Base-by-base conservation (phyloP, 108 stramenopile genomes). In the Craspedostauros australis region DNA sequence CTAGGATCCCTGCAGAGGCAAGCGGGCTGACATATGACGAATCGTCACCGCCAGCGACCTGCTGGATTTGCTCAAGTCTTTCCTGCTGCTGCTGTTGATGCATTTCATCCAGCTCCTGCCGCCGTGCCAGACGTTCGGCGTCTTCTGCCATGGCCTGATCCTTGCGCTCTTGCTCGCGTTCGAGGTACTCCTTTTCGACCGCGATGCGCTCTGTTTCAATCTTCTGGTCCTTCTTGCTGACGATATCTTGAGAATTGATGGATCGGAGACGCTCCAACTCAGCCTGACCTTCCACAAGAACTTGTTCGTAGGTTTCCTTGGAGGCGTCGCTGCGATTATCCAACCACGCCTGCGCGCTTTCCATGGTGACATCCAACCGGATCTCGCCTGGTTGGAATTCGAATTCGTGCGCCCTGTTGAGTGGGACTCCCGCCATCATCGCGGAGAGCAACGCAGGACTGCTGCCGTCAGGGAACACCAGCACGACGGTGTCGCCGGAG, bases 391-490 rank as follows among this genome's bases (percentile, higher is more conserved):
- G 68, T 7, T 28, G 18, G 46, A 60, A 85, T 49, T 89, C 76
- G 25, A 89, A 64, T 40, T 77, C 71, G 39, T 89, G 88, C 0
- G 73, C 74, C 49, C 76, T 68, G 50, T 75, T 57, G 15, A 77
- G 55, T 16, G 84, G 84, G 22, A 89, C 79, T 16, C 88, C 88
- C 7, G 72, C 88, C 46, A 89, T 83, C 44, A 89, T 66, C 54
- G 67, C 67, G n/a, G 79, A 77, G 44, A 89, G 49, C 14, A 89
- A 51, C 8, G 83, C 87, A 0, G 83, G 83, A 29, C 78, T 73
- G 5, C 82, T 85, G 0, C 90, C 90, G 69, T 91, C 90, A 1
- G 80, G 76, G 58, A 86, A 86, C 0, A 91, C 48, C 1, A 91
- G 30, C 22, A 91, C 38, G 14, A 91, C 69, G 9, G 62, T 78